These are phyloP conservation scores for Cytospora mali DNA, from an alignment of 2,329 filamentous ascomycete genomes.

Conservation along the genomic window DNA sequence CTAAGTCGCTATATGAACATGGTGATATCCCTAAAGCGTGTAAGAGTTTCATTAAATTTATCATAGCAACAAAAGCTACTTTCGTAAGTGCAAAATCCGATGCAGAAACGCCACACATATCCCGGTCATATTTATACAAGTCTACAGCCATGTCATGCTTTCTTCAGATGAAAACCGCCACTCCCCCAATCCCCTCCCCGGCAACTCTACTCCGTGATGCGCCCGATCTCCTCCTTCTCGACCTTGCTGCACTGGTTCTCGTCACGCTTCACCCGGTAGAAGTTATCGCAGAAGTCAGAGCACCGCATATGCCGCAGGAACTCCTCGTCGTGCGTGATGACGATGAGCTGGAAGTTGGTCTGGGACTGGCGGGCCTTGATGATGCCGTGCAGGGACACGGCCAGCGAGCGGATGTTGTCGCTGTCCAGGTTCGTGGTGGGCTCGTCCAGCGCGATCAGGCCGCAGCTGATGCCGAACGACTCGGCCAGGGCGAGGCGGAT, in stretches of 20 bases:
- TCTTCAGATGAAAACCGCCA: no score
- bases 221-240: conserved; percentile 65
- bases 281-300: conserved; percentile 88
- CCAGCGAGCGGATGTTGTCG: conserved; percentile 91
- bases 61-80: not conserved
- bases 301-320: conserved; percentile 93
- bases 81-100: not conserved
- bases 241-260: conserved; percentile 87
- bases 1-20: not conserved
- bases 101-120: not conserved
- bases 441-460: conserved; percentile 94
- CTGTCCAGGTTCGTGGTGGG: conserved; percentile 95
- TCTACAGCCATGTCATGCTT: not conserved
- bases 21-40: not conserved
- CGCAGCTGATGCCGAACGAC: conserved; percentile 94
- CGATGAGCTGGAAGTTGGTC: conserved; percentile 94
- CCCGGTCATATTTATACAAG: not conserved
- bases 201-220: conserved; percentile 41
- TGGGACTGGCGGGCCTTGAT: conserved; percentile 82
- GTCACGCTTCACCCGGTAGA: conserved; percentile 84
- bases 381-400: conserved; percentile 81
- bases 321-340: conserved; percentile 98
- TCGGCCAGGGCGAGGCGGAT: conserved; percentile 95
- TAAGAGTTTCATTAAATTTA: no score
- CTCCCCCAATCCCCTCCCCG: not conserved